Conservation (phyloP, 805 yeast genomes). For the Yarrowia sp. region DNA sequence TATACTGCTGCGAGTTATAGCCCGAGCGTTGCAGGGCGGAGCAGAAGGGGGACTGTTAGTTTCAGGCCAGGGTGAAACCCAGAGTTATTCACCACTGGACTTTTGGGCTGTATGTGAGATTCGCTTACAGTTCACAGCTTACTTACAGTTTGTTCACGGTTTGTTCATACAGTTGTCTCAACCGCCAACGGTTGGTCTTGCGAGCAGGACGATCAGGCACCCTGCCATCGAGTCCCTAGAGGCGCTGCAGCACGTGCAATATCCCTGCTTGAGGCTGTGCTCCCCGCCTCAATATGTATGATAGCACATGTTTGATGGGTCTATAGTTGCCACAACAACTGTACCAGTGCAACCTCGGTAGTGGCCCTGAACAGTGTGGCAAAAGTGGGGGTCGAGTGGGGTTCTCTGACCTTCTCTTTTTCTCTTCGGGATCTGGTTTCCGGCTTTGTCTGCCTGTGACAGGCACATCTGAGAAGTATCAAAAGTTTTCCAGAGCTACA, state of each 20-base stretch:
- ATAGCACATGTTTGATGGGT: neutral
- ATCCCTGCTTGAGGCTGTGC: neutral
- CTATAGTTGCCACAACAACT: too few species aligned
- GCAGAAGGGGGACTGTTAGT: neutral
- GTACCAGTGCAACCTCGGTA: neutral
- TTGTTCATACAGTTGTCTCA: neutral
- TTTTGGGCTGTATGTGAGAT: neutral
- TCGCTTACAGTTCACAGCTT: too few species aligned
- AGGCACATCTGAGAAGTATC: conserved; percentile 7
- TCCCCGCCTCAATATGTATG: neutral
- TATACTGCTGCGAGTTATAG: conserved; percentile 14
- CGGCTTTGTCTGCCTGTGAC: conserved; percentile 8
- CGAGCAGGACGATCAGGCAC: conserved; percentile 27
- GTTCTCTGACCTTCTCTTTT: neutral
- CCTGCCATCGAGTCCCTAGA: neutral
- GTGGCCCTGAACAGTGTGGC: conserved; percentile 11
- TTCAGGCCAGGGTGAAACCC: conserved; percentile 13
- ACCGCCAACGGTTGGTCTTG: conserved; percentile 12
- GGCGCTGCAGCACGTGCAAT: conserved; percentile 18
- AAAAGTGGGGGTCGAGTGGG: conserved; percentile 4
- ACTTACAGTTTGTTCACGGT: too few species aligned
- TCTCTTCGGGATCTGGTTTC: neutral
- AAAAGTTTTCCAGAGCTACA: neutral
- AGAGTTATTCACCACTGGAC: neutral
- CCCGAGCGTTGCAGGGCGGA: neutral